phyloP scores from a whole-genome alignment of 2,329 filamentous ascomycete genomes.

The Colletotrichum somersetense region DNA sequence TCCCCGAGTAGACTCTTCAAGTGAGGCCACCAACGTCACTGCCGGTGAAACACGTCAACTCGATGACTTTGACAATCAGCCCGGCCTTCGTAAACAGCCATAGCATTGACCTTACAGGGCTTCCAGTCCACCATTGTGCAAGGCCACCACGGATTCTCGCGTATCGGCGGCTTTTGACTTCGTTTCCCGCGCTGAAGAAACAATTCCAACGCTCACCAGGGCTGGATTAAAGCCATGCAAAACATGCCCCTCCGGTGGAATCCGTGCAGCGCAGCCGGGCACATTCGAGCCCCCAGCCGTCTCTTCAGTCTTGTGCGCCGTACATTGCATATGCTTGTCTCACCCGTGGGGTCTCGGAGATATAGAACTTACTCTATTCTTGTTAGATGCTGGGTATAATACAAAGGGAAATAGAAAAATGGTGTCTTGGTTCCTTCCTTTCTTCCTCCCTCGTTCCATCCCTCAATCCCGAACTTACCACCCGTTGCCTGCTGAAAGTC shows the following conservation, averaged over 20 bases:
- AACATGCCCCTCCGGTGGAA: too few species aligned
- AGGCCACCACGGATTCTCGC: background rate
- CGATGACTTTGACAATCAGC: background rate
- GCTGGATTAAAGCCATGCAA: too few species aligned
- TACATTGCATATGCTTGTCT: slow-evolving; percentile 14
- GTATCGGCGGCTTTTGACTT: too few species aligned
- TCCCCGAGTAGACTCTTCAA: too few species aligned
- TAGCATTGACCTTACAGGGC: background rate
- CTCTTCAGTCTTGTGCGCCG: slow-evolving; percentile 3
- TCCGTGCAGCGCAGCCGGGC: too few species aligned
- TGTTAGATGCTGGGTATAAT: slow-evolving; percentile 39
- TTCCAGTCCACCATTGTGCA: background rate
- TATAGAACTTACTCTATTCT: slow-evolving; percentile 30
- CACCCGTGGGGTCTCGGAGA: background rate
- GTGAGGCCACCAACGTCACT: background rate
- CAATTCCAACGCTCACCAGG: too few species aligned
- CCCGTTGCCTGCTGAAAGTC: slow-evolving; percentile 8
- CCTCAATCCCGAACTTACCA: slow-evolving; percentile 3
- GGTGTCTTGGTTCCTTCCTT: background rate
- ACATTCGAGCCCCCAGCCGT: too few species aligned
- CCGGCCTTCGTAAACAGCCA: background rate
- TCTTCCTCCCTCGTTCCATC: background rate
- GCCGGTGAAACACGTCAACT: background rate
- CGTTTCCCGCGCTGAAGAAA: too few species aligned
- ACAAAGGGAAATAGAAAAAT: slow-evolving; percentile 28